Evolutionary conservation across 352 stramenopile species (phyloP).

Genomic region (Globisporangium cylindrosporum): DNA sequence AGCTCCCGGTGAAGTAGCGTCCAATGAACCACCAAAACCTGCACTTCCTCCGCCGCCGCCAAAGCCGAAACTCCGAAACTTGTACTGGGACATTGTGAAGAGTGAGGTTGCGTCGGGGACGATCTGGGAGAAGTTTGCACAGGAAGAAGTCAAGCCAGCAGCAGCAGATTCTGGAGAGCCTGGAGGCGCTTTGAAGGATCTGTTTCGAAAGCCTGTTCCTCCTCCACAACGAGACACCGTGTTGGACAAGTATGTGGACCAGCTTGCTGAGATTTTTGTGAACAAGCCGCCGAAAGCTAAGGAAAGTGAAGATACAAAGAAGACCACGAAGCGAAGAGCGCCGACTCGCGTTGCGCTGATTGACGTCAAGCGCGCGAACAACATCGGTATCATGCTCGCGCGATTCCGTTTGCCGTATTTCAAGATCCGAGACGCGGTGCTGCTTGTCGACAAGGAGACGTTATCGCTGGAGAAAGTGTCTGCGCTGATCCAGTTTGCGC

Average conservation of each 20-base stretch:
- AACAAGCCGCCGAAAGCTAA: conserved; percentile 71
- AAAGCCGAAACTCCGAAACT: conserved; percentile 79
- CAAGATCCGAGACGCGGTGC: conserved; percentile 72
- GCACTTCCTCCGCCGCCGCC: conserved; percentile 37
- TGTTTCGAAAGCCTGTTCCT: conserved; percentile 25
- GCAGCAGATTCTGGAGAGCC: conserved; percentile 17
- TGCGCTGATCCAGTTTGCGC: conserved; percentile 74
- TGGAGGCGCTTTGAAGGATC: conserved; percentile 25
- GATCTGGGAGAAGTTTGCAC: conserved; percentile 70
- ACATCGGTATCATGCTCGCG: conserved; percentile 86
- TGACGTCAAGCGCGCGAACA: conserved; percentile 82
- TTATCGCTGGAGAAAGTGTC: conserved; percentile 73
- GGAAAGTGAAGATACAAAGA: conserved; percentile 49
- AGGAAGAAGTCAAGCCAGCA: conserved; percentile 29
- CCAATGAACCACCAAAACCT: conserved; percentile 29
- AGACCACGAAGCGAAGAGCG: conserved; percentile 42
- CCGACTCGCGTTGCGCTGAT: conserved; percentile 77
- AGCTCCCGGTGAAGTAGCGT: conserved; percentile 15
- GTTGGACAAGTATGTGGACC: conserved; percentile 62
- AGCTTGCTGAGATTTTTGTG: conserved; percentile 77
- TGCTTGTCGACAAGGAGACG: conserved; percentile 75
- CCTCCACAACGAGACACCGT: conserved; percentile 30
- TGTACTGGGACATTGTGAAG: conserved; percentile 83
- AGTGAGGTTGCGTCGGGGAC: conserved; percentile 52
- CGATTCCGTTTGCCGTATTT: conserved; percentile 80